Evolutionary conservation across 495 filamentous ascomycete genomes (phyloP).

Genomic region (Amniculicola lignicola): DNA sequence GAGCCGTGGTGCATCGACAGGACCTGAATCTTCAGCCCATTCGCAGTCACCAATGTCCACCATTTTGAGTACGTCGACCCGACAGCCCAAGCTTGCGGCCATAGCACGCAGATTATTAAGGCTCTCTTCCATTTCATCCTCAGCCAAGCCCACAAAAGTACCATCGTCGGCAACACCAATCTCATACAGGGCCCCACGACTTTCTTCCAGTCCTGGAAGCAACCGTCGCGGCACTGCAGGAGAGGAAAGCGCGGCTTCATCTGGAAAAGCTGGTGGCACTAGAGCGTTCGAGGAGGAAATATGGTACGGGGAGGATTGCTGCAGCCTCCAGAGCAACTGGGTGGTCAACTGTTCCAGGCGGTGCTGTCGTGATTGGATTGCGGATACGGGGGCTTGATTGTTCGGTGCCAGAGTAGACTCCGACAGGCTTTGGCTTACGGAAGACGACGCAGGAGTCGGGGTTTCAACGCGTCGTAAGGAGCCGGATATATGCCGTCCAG

Average conservation of each 20-base stretch:
- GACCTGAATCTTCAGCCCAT: constrained; percentile 55
- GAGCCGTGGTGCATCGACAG: constrained; percentile 31
- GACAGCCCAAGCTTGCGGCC: constrained; percentile 87
- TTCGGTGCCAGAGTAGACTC: constrained; percentile 20
- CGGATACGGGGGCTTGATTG: constrained; percentile 42
- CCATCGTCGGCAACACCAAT: constrained; percentile 96
- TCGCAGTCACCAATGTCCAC: constrained; percentile 85
- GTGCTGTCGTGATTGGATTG: constrained; percentile 67
- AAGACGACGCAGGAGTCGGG: constrained; percentile 17
- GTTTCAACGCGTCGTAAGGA: constrained; percentile 52
- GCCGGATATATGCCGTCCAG: constrained; percentile 56
- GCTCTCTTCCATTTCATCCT: constrained; percentile 89
- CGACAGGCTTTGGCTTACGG: constrained; percentile 26
- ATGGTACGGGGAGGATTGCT: constrained; percentile 92
- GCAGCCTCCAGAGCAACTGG: constrained; percentile 88
- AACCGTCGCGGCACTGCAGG: constrained; percentile 61
- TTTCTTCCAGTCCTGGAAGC: constrained; percentile 83
- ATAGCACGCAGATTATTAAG: constrained; percentile 77
- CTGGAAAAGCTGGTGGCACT: constrained; percentile 69
- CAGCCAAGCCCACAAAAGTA: constrained; percentile 80
- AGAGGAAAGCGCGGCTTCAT: constrained; percentile 53
- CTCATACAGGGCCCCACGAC: constrained; percentile 89
- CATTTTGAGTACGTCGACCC: constrained; percentile 76
- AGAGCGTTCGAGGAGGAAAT: constrained; percentile 66
- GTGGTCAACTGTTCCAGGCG: constrained; percentile 88